Evolutionary conservation across 371 early-diverging fungal genomes (phyloP), one percentile per base, ranked within the genome.

Genomic region (Apophysomyces ossiformis): DNA sequence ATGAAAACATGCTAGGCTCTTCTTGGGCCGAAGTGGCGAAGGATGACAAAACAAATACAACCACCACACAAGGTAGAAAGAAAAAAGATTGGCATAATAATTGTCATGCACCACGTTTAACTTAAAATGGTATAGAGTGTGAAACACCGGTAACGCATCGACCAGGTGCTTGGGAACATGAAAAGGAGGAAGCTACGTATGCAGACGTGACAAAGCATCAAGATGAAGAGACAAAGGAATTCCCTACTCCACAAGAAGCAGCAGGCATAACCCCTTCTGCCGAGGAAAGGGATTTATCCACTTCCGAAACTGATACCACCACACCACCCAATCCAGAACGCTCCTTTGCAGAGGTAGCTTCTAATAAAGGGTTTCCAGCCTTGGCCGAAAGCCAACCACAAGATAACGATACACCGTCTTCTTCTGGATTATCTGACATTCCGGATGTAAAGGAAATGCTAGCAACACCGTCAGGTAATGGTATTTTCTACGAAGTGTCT

Each of bases 361-460:
- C 77, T 0, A 72, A 81, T 61, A 65, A 73, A 46, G 81, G 65
- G 9, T 81, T 75, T 35, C 81, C 81, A 35, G 57, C 57, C 21
- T 65, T 76, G 13, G 61, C 70, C n/a, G 61, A 60, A 32, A 65
- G 68, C 13, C 44, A 57, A 8, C 36, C 70, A 60, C 56, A 54
- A 9, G 57, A 18, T 35, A 5, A 37, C 9, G n/a, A 45, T 44
- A 11, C 21, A 38, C 15, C 61, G 21, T 37, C 63, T 64, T 12
- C 35, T n/a, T 56, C 57, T 15, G 54, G 60, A 39, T 66, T 81
- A 21, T 78, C 78, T 8, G 60, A 62, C 36, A 35, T 78, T 45
- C 81, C 81, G 37, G 78, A 78, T 64, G 77, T 81, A 9, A 81
- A 78, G 37, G 81, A 81, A 41, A 75, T 81, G 78, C 54, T 78